phyloP scores from a whole-genome alignment of 768 basidiomycete genomes.

The Agrocybe praecox region DNA sequence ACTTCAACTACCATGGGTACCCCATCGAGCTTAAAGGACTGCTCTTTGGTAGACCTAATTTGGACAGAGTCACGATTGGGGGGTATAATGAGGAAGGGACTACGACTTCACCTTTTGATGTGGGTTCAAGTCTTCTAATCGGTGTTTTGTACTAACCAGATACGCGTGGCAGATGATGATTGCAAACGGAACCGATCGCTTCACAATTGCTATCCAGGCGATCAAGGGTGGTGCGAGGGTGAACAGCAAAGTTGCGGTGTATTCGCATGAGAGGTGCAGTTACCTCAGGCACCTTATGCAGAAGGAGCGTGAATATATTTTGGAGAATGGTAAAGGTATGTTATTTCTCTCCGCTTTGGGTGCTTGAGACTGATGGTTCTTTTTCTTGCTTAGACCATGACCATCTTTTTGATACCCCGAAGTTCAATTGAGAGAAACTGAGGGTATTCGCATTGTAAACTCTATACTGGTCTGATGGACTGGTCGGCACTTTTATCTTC shows the following conservation, averaged over 20 bases:
- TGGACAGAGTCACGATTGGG: conserved; percentile 53
- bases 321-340: conserved; percentile 58
- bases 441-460: too few relatives aligned
- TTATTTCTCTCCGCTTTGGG: neutral
- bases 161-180: conserved; percentile 67
- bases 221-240: conserved; percentile 53
- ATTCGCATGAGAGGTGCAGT: conserved; percentile 59
- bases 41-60: conserved; percentile 55
- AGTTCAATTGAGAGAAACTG: neutral
- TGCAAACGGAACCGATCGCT: conserved; percentile 68
- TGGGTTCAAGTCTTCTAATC: too few relatives aligned
- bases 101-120: conserved; percentile 83
- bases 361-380: neutral
- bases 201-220: conserved; percentile 63
- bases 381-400: neutral
- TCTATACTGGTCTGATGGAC: too few relatives aligned
- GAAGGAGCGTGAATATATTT: conserved; percentile 66
- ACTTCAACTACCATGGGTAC: conserved; percentile 88
- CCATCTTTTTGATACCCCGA: neutral
- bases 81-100: conserved; percentile 78
- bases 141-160: neutral
- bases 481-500: too few relatives aligned
- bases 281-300: conserved; percentile 59
- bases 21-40: conserved; percentile 72
- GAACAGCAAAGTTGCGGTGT: conserved; percentile 57